These are phyloP conservation scores for Pseudonitzschia delicatissima DNA, from an alignment of 108 stramenopile genomes.

Conservation along the genomic window DNA sequence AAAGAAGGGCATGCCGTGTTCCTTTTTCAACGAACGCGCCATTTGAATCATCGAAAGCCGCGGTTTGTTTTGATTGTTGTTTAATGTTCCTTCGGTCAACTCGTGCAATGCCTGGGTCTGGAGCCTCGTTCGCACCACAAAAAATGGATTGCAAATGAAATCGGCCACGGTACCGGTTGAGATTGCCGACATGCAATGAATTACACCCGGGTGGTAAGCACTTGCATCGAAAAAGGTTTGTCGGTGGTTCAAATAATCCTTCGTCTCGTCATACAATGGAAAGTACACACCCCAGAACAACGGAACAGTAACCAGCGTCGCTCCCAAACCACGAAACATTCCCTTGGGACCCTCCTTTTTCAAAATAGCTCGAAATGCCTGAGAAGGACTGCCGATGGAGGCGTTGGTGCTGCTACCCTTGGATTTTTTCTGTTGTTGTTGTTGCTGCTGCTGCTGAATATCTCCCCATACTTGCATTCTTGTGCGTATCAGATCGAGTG, in stretches of 20 bases:
- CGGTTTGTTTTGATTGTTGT: no score
- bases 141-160: conserved; percentile 89
- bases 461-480: conserved; percentile 84
- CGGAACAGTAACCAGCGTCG: conserved; percentile 85
- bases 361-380: conserved; percentile 50
- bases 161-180: conserved; percentile 83
- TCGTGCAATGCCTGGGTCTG: conserved; percentile 88
- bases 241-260: conserved; percentile 29
- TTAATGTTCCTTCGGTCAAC: not conserved
- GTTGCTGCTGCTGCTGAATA: conserved; percentile 13
- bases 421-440: not conserved
- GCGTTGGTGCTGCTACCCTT: not conserved
- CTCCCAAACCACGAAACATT: conserved; percentile 87
- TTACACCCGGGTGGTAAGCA: conserved; percentile 44
- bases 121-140: conserved; percentile 84
- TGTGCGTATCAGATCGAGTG: conserved; percentile 84
- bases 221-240: not conserved
- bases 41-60: conserved; percentile 45
- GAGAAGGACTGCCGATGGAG: not conserved
- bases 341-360: conserved; percentile 71
- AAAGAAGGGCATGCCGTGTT: conserved; percentile 70
- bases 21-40: conserved; percentile 41
- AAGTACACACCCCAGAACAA: conserved; percentile 89
- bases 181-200: conserved; percentile 77
- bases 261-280: conserved; percentile 53